Evolutionary conservation across 2,329 filamentous ascomycete genomes (phyloP).

Genomic region (Aphanocladium album): DNA sequence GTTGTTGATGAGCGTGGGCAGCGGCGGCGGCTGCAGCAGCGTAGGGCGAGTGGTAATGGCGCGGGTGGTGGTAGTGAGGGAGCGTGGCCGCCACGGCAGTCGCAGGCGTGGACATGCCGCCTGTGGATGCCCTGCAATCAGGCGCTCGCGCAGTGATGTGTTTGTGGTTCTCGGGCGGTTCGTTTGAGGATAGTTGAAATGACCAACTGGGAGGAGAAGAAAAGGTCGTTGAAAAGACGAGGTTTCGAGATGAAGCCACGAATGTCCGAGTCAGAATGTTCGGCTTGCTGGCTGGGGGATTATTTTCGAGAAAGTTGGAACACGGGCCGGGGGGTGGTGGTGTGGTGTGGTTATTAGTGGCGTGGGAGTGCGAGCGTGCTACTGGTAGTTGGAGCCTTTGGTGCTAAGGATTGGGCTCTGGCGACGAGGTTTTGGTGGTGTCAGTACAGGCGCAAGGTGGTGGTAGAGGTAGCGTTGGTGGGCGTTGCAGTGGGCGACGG

Average conservation of each 20-base stretch:
- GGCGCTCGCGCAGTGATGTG: background rate
- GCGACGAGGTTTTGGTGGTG: too few species aligned
- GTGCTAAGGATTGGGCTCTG: too few species aligned
- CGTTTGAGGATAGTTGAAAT: too few species aligned
- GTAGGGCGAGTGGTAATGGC: conserved; percentile 56
- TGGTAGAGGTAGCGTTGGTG: background rate
- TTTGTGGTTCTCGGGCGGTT: background rate
- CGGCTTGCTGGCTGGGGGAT: background rate
- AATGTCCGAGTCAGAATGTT: background rate
- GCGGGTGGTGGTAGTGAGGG: conserved; percentile 62
- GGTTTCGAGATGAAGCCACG: background rate
- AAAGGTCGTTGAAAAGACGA: background rate
- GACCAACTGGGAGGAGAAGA: background rate
- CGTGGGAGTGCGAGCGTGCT: background rate
- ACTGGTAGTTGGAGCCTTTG: too few species aligned
- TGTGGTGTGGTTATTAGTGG: background rate
- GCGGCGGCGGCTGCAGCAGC: conserved; percentile 46
- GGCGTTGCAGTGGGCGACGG: background rate
- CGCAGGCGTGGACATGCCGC: conserved; percentile 72
- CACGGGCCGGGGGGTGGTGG: background rate
- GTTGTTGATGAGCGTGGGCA: conserved; percentile 32
- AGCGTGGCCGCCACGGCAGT: conserved; percentile 65
- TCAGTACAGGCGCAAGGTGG: too few species aligned
- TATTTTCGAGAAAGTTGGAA: conserved; percentile 8
- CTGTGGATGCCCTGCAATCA: background rate